Evolutionary conservation across 1,284 basidiomycete species (phyloP), one percentile per base, ranked within the genome.

Genomic region (Ganoderma meredithae): DNA sequence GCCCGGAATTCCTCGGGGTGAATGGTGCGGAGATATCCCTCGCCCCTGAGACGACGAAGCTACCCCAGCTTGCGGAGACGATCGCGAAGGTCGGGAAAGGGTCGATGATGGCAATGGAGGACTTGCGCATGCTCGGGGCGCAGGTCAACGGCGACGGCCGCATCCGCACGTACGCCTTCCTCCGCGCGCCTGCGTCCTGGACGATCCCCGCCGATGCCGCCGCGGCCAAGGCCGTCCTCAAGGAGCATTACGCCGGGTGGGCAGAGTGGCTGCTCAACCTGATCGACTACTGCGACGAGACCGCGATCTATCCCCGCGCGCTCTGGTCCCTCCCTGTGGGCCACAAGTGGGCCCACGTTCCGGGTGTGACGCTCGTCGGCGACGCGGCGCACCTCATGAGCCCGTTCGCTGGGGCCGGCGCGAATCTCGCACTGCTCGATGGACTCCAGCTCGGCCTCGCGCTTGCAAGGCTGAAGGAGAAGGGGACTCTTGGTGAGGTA

Each of bases 351-450:
- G 40, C 59, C 22, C 65, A 71, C 62, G 66, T 67, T 58, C 47
- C 60, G 0, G 65, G 73, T 0, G 67, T 72, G 27, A 78, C 77
- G 25, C 67, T 82, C 27, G 63, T 82, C 31, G 85, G 84, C 1
- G 85, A 86, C 70, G 83, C 85, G 8, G 84, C 84, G 8, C 85
- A 86, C 70, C 73, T 83, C n/a, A 85, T 86, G 83, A 78, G 81
- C 5, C 83, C 82, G 7, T 84, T 81, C 69, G 79, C 80, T 0
- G 83, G 84, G 1, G 82, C 82, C 17, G 84, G 85, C 1, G 84
- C 82, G n/a, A 86, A 86, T 65, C 76, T 76, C 39, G 78, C 76
- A 17, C 76, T 79, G 73, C 66, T 69, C 22, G 79, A 80, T 47
- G 76, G 74, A 6, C 69, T 77, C 13, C 75, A 80, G 55, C 76